These are phyloP conservation scores for Aspergillus niger DNA, from an alignment of 2,329 filamentous ascomycete genomes.

Conservation along the genomic window DNA sequence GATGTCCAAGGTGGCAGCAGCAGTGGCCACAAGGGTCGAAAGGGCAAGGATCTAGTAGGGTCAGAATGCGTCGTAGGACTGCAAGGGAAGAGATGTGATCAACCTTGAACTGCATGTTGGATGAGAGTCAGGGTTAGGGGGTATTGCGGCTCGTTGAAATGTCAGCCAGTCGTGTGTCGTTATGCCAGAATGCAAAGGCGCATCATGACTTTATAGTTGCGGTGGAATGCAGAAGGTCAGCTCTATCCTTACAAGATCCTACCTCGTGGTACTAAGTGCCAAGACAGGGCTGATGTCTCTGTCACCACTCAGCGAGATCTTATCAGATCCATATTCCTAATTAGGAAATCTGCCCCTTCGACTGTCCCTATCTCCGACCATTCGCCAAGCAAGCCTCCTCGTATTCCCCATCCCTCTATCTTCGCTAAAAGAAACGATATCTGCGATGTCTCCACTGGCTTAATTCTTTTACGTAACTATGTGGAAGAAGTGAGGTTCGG, in stretches of 20 bases:
- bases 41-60: neutral
- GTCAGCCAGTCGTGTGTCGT: neutral
- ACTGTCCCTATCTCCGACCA: neutral
- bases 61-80: neutral
- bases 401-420: neutral
- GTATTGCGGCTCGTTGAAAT: neutral
- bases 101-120: conserved; percentile 2
- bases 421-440: neutral
- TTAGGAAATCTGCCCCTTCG: neutral
- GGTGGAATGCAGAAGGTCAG: neutral
- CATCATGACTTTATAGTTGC: neutral
- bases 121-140: neutral
- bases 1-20: neutral
- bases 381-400: conserved; percentile 2
- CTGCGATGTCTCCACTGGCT: neutral
- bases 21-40: neutral
- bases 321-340: conserved; percentile 11
- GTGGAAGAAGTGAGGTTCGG: neutral
- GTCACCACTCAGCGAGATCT: conserved; percentile 1
- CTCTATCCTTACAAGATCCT: neutral
- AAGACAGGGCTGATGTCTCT: neutral
- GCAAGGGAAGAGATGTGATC: neutral
- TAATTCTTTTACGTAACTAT: neutral
- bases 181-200: neutral
- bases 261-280: neutral